Base-by-base conservation (phyloP, 2,329 filamentous ascomycete species). In the Lachnellula willkommii region DNA sequence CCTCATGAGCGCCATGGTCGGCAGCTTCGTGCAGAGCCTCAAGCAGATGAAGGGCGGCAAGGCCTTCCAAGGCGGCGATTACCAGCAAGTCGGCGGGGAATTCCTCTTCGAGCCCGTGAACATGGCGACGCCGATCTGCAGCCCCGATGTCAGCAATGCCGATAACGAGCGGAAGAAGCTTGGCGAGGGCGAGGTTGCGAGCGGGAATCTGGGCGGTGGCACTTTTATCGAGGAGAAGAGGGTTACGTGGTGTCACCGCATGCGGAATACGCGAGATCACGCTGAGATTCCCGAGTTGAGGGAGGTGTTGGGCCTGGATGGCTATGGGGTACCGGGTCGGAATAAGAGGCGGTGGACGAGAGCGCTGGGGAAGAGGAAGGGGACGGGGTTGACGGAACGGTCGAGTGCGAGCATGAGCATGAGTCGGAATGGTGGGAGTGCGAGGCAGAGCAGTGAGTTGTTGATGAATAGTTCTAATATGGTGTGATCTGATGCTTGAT, bases 201-300 rank as follows among this genome's bases (percentile, higher is more conserved):
- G 53, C 45, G 62, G 58, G 4, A 47, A 60, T 52, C 42, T 61
- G 4, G 54, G 59, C 14, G 36, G 46, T 15, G 53, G 46, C 1
- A 59, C 60, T 4, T 53, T 53, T 22, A 65, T 69, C 2, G 75
- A 81, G 65, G 75, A 81, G 65, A 87, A 88, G 72, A 75, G 74
- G 53, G 79, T 89, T 28, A 84, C 82, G 1, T 95, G 90, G 89
- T 91, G 87, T 65, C 88, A 93, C 72, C 79, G 89, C 28, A 95
- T 95, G 89, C 78, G 77, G 67, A 88, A 82, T 55, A 93, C 89
- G 12, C 75, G 89, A 49, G 89, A 92, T 63, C 90, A 95, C 68
- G 80, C 81, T 1, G 88, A 91, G 74, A 76, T 92, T 1, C 77
- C 78, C 0, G 84, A 85, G 69, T 65, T 91, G 54, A 81, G 83